Conservation (phyloP, 2,329 filamentous ascomycete genomes). For the Onygenales sp. region DNA sequence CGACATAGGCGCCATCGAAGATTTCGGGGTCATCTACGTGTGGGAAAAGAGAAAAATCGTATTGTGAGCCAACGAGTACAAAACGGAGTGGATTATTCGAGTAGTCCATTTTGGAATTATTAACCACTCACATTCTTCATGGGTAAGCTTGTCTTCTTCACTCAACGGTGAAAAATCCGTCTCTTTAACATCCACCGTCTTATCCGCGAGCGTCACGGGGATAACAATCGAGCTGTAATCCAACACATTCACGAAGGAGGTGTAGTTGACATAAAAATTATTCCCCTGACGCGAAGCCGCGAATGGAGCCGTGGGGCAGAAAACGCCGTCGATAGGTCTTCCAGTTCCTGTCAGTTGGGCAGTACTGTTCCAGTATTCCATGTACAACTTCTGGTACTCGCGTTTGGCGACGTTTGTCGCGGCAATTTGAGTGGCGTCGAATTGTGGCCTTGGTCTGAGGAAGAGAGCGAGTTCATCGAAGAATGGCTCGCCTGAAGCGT, state of each 20-base stretch:
- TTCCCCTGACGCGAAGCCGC: conserved; percentile 31
- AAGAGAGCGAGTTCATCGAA: conserved; percentile 32
- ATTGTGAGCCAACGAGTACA: not conserved
- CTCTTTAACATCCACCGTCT: conserved; percentile 36
- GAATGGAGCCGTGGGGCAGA: conserved; percentile 33
- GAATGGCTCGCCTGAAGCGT: conserved; percentile 46
- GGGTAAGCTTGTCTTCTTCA: conserved; percentile 34
- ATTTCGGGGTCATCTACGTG: conserved; percentile 37
- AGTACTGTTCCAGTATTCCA: conserved; percentile 56
- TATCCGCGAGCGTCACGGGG: conserved; percentile 47
- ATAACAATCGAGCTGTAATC: conserved; percentile 48
- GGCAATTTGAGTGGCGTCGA: conserved; percentile 34
- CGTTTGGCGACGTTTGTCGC: conserved; percentile 45
- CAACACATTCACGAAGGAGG: conserved; percentile 42
- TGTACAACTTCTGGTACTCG: conserved; percentile 48
- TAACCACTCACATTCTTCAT: conserved; percentile 38
- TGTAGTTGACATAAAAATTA: conserved; percentile 40
- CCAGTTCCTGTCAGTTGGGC: conserved; percentile 38
- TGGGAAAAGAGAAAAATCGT: not conserved
- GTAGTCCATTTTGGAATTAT: not conserved
- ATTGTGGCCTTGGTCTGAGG: conserved; percentile 27
- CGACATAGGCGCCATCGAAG: conserved; percentile 40
- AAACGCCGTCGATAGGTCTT: conserved; percentile 44
- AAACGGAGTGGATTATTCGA: not conserved
- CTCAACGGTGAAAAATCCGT: conserved; percentile 28